Conservation (phyloP, 371 early-diverging fungal species). For the Lichtheimia corymbifera region DNA sequence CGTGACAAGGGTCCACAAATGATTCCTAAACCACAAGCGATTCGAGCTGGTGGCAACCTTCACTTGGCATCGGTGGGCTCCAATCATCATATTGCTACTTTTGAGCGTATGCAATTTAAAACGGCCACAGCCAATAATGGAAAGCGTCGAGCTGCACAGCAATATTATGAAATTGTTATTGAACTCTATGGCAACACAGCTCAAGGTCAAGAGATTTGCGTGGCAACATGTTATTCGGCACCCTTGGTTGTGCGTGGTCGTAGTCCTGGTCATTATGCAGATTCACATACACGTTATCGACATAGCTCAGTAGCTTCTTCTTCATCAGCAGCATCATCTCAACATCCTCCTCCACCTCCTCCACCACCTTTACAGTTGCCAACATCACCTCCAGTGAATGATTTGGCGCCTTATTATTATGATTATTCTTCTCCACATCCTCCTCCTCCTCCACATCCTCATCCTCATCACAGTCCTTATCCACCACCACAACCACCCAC, state of each 20-base stretch:
- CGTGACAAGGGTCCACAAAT: slow-evolving; percentile 85
- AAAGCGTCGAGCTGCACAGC: slow-evolving; percentile 78
- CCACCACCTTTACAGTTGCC: slow-evolving; percentile 1
- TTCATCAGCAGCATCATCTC: not conserved
- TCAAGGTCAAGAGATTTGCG: slow-evolving; percentile 38
- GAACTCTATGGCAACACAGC: slow-evolving; percentile 61
- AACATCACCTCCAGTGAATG: not conserved
- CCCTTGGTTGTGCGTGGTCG: slow-evolving; percentile 86
- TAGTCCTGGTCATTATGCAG: slow-evolving; percentile 84
- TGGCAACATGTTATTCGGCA: slow-evolving; percentile 71
- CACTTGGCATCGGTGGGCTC: slow-evolving; percentile 33
- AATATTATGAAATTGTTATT: slow-evolving; percentile 71
- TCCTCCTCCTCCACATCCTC: not conserved
- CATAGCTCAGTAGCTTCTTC: slow-evolving; percentile 11
- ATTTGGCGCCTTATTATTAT: not conserved
- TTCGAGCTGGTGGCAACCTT: slow-evolving; percentile 50
- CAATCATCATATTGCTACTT: slow-evolving; percentile 55
- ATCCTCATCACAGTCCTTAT: not conserved
- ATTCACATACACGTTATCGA: slow-evolving; percentile 24
- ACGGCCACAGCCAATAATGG: slow-evolving; percentile 87
- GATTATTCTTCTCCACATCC: not conserved
- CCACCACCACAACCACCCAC: not conserved
- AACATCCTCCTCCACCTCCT: slow-evolving; percentile 2
- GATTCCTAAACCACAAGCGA: slow-evolving; percentile 55
- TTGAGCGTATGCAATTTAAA: slow-evolving; percentile 89